These are phyloP conservation scores for Auriscalpium orientale DNA, from an alignment of 768 basidiomycete species.

Conservation along the genomic window DNA sequence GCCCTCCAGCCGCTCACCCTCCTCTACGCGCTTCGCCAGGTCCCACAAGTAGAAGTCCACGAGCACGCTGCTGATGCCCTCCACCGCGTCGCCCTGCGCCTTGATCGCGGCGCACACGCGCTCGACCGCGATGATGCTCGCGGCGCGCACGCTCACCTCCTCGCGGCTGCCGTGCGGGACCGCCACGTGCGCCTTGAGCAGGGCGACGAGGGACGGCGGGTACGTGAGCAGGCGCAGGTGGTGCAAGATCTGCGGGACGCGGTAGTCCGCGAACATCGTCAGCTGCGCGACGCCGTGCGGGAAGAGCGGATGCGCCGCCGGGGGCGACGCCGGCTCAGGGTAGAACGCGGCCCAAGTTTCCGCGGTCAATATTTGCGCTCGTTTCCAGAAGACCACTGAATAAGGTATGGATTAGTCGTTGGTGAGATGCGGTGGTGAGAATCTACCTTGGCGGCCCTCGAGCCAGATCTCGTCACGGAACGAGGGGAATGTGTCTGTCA, in stretches of 20 bases:
- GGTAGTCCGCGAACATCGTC: slow-evolving; percentile 94
- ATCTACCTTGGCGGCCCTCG: slow-evolving; percentile 41
- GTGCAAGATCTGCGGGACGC: slow-evolving; percentile 86
- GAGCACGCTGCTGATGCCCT: slow-evolving; percentile 60
- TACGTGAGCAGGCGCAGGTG: slow-evolving; percentile 73
- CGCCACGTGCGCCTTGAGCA: slow-evolving; percentile 36
- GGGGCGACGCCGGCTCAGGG: slow-evolving; percentile 35
- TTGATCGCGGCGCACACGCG: slow-evolving; percentile 45
- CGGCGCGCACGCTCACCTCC: slow-evolving; percentile 73
- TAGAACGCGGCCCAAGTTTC: slow-evolving; percentile 92
- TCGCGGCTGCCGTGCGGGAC: slow-evolving; percentile 54
- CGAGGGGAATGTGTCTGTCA: slow-evolving; percentile 15
- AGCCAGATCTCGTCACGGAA: slow-evolving; percentile 16
- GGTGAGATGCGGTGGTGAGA: background rate
- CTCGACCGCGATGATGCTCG: slow-evolving; percentile 77
- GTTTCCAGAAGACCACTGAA: slow-evolving; percentile 80
- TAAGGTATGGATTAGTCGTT: background rate
- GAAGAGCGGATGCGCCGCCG: slow-evolving; percentile 61
- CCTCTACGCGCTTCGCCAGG: slow-evolving; percentile 68
- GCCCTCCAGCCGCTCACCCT: slow-evolving; percentile 51
- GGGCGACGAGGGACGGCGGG: slow-evolving; percentile 47
- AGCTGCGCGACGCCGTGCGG: slow-evolving; percentile 57
- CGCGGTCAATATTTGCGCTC: slow-evolving; percentile 85
- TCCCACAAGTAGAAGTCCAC: slow-evolving; percentile 94
- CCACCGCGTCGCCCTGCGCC: slow-evolving; percentile 7